These are phyloP conservation scores for Candida xiaguanensis DNA, from an alignment of 805 yeast species.

Conservation along the genomic window DNA sequence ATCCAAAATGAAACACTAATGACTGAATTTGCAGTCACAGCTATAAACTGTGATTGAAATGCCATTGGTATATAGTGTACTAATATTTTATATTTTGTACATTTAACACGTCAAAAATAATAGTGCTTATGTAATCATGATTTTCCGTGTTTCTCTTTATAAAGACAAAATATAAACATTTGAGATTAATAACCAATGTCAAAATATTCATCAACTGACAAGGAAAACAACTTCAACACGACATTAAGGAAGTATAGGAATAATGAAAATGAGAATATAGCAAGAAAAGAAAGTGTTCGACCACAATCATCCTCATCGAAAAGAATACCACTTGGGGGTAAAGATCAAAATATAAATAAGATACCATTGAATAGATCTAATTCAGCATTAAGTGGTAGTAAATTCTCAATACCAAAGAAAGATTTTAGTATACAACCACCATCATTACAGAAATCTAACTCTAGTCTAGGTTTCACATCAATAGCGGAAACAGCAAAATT, in stretches of 20 bases:
- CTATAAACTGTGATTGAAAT: slow-evolving; percentile 21
- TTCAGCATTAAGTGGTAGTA: slow-evolving; percentile 12
- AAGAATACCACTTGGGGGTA: slow-evolving; percentile 40
- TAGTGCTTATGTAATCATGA: neutral
- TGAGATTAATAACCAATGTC: slow-evolving; percentile 2
- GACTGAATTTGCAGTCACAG: slow-evolving; percentile 20
- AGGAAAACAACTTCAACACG: slow-evolving; percentile 3
- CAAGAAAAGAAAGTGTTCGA: slow-evolving; percentile 2
- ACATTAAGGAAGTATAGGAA: neutral
- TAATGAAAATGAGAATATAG: slow-evolving; percentile 7
- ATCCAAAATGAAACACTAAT: slow-evolving; percentile 47
- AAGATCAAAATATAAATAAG: slow-evolving; percentile 28
- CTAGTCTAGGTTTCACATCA: slow-evolving; percentile 33
- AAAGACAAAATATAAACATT: slow-evolving; percentile 1
- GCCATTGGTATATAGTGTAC: slow-evolving; percentile 17
- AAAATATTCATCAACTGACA: neutral
- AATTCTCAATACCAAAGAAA: neutral
- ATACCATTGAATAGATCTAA: slow-evolving; percentile 31
- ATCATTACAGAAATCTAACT: slow-evolving; percentile 29
- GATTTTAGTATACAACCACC: slow-evolving; percentile 16
- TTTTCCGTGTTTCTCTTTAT: neutral
- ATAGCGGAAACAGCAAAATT: slow-evolving; percentile 1
- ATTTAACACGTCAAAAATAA: neutral
- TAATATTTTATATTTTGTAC: neutral
- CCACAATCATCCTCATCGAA: slow-evolving; percentile 4